Conservation (phyloP, 768 basidiomycete species). For the Amanita thiersii region DNA sequence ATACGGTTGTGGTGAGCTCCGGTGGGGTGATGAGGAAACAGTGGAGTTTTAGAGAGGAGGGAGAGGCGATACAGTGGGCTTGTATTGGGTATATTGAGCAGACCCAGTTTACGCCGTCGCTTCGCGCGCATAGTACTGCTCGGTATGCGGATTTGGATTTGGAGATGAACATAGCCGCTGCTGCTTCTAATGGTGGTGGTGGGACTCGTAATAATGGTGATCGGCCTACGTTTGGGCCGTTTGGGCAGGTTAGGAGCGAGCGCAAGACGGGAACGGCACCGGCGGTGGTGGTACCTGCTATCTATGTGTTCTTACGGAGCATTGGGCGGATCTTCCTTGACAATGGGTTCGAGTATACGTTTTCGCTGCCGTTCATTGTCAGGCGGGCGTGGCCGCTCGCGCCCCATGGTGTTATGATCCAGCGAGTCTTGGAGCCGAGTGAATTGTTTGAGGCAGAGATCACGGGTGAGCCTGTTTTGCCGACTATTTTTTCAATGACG, state of each 20-base stretch:
- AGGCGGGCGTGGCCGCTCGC: constrained; percentile 70
- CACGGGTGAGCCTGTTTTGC: constrained; percentile 63
- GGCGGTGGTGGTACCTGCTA: constrained; percentile 38
- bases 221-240: constrained; percentile 48
- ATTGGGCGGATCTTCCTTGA: constrained; percentile 63
- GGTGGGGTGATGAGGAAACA: constrained; percentile 65
- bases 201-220: constrained; percentile 14
- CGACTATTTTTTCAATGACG: constrained; percentile 74
- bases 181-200: constrained; percentile 11
- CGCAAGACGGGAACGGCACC: constrained; percentile 28
- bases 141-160: constrained; percentile 19
- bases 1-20: constrained; percentile 51
- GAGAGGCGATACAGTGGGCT: constrained; percentile 69
- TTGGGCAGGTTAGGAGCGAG: constrained; percentile 34
- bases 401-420: constrained; percentile 76
- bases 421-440: constrained; percentile 58
- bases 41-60: constrained; percentile 70
- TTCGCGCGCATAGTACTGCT: constrained; percentile 20
- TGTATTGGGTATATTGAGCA: constrained; percentile 72
- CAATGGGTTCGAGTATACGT: constrained; percentile 69
- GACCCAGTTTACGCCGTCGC: constrained; percentile 18
- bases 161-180: constrained; percentile 18
- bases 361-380: constrained; percentile 76
- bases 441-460: constrained; percentile 60
- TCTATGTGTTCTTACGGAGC: constrained; percentile 74